phyloP scores from a whole-genome alignment of 495 filamentous ascomycete species.

The Extremus antarcticus region DNA sequence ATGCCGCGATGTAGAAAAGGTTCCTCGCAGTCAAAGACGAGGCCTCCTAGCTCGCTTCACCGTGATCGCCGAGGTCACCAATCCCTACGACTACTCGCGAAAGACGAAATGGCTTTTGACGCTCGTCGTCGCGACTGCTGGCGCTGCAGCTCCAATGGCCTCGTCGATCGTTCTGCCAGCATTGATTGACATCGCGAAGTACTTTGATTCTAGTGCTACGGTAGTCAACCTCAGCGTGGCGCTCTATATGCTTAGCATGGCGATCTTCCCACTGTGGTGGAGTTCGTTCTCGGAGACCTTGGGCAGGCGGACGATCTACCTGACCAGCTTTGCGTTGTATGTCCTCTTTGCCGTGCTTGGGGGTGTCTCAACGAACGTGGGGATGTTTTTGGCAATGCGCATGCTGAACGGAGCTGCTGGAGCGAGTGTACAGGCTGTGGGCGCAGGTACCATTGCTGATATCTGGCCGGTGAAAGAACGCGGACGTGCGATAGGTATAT shows the following conservation, averaged over 20 bases:
- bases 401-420: conserved; percentile 72
- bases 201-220: conserved; percentile 55
- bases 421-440: conserved; percentile 82
- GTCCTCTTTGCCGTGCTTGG: conserved; percentile 63
- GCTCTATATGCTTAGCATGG: conserved; percentile 83
- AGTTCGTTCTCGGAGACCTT: conserved; percentile 76
- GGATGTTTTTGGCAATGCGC: conserved; percentile 80
- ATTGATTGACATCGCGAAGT: conserved; percentile 53
- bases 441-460: conserved; percentile 86
- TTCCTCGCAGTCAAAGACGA: conserved; percentile 58
- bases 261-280: conserved; percentile 92
- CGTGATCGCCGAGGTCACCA: conserved; percentile 71
- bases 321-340: conserved; percentile 71
- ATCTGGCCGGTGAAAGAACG: conserved; percentile 76
- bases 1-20: conserved; percentile 30
- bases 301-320: conserved; percentile 76
- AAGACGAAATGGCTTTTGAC: conserved; percentile 81
- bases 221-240: conserved; percentile 75
- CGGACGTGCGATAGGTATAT: conserved; percentile 82
- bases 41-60: conserved; percentile 65
- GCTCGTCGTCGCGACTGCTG: conserved; percentile 63
- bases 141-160: conserved; percentile 69
- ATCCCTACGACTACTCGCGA: conserved; percentile 60
- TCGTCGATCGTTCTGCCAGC: conserved; percentile 79
- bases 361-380: conserved; percentile 63